Base-by-base conservation (phyloP, 345 rosid genomes). In the Brassica incana region DNA sequence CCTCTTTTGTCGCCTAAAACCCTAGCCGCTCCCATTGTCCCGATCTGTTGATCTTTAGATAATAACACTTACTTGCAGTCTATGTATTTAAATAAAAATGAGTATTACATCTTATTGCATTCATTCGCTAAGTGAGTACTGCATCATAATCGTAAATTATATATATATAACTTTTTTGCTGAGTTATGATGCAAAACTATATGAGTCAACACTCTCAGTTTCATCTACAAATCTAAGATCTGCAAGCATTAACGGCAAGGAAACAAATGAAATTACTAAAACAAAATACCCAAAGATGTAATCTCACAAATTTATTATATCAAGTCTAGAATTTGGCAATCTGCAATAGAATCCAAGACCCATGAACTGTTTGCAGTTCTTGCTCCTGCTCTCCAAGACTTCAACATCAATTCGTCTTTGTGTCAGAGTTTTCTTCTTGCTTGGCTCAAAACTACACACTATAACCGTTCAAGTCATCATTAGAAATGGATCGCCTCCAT, bases 341-440 rank as follows among this genome's bases (percentile, higher is more conserved):
- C 89, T 67, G 98, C 94, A 73, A 95, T 85, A 69, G 90, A 92
- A 74, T 89, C 86, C 84, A 92, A 81, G 84, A 92, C 84, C 99
- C 98, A 95, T 29, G 84, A 79, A 77, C 88, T 92, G 87, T 87
- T 91, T 54, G 85, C 88, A 25, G 87, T 91, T 85, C 82, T 91
- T 38, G 45, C 11, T 38, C 45, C 8, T 36, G 94, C 88, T 82
- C 83, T 87, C 27, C 87, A 80, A 63, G 89, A 80, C 74, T 77
- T 88, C 90, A 25, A 92, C 98, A 76, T 84, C 87, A 36, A 81
- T 72, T 65, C 69, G 50, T 84, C 95, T 85, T 23, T 75, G 82
- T 43, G 77, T 87, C 77, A 87, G 74, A 23, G 25, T 23, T 23
- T 60, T 79, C 77, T 82, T 85, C 83, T 86, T 88, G 77, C 65